These are phyloP conservation scores for Candida sanyaensis DNA, from an alignment of 1,139 yeast species.

Conservation along the genomic window DNA sequence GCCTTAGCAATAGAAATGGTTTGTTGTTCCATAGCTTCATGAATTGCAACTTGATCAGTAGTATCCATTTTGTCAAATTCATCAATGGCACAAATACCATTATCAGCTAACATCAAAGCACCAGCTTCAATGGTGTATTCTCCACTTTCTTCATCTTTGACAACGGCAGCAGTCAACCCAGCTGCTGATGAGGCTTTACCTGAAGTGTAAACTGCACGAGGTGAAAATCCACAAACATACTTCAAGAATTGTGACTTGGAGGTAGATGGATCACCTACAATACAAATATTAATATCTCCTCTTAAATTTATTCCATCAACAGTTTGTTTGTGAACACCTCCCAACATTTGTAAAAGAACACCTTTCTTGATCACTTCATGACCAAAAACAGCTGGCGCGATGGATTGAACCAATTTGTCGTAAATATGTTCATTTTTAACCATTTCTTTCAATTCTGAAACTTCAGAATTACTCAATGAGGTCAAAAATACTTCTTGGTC, in stretches of 20 bases:
- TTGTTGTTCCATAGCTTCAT: slow-evolving; percentile 99
- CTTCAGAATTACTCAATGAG: slow-evolving; percentile 79
- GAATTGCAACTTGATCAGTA: slow-evolving; percentile 96
- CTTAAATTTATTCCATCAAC: slow-evolving; percentile 93
- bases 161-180: slow-evolving; percentile 97
- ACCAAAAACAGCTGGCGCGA: slow-evolving; percentile 97
- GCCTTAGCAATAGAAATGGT: slow-evolving; percentile 98
- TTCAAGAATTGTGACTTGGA: slow-evolving; percentile 95
- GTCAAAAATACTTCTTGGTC: slow-evolving; percentile 82
- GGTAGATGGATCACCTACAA: slow-evolving; percentile 98
- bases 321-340: slow-evolving; percentile 95
- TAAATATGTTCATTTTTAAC: slow-evolving; percentile 87
- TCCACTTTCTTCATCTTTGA: slow-evolving; percentile 96
- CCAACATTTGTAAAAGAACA: slow-evolving; percentile 79
- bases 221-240: slow-evolving; percentile 89
- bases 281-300: slow-evolving; percentile 96
- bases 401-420: slow-evolving; percentile 80
- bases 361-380: slow-evolving; percentile 96
- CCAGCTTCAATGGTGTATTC: slow-evolving; percentile 99
- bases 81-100: slow-evolving; percentile 97
- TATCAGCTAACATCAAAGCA: slow-evolving; percentile 97
- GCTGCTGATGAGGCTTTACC: slow-evolving; percentile 99
- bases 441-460: slow-evolving; percentile 85
- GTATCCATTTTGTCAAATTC: slow-evolving; percentile 98
- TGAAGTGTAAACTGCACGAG: slow-evolving; percentile 94